Base-by-base conservation (phyloP, 2,329 filamentous ascomycete genomes). In the Xylariaceae sp. region DNA sequence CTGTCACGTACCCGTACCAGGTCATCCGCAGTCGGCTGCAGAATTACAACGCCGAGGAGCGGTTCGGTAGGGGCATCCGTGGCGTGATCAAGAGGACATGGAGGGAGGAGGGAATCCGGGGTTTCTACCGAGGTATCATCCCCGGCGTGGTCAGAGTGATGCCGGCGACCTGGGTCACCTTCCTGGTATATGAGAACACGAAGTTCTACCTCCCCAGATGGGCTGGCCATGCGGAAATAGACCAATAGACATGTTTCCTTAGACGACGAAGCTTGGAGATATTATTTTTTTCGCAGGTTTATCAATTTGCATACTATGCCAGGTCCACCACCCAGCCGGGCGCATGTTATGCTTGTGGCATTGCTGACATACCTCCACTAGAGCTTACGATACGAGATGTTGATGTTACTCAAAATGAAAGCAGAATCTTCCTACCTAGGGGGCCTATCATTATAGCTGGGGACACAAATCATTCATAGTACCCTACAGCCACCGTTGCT, bases 161-260 rank as follows among this genome's bases (percentile, higher is more conserved):
- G 62, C 92, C 92, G 3, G 89, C 88, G 21, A 97, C 92, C 3
- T 94, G 92, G 77, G 87, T 96, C 38, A 97, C 90, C 2, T 97
- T 98, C 59, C 64, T 98, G 53, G 89, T 97, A 16, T 97, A 97
- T 64, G 92, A 98, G 69, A 97, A 97, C 62, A 82, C 84, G 43
- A 88, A 84, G 65, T 79, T 76, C 50, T 82, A 86, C 59, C 60
- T 94, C 24, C 69, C 76, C 16, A 55, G 55, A 31, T 68, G 64
- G 70, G 39, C 37, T 12, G 40, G 35, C 26, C 21, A 35, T 32
- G 11, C 30, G 23, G 37, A 17, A 24, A 32, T 29, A 34, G 38
- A 42, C 27, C 8, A 13, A 15, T 44, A 42, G 34, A 40, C 11
- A n/a, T n/a, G n/a, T 14, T 16, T 12, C 11, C 7, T 24, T 24